Evolutionary conservation across 257 asterid genomes (phyloP), one percentile per base, ranked within the genome.

Genomic region (Capsicum baccatum): DNA sequence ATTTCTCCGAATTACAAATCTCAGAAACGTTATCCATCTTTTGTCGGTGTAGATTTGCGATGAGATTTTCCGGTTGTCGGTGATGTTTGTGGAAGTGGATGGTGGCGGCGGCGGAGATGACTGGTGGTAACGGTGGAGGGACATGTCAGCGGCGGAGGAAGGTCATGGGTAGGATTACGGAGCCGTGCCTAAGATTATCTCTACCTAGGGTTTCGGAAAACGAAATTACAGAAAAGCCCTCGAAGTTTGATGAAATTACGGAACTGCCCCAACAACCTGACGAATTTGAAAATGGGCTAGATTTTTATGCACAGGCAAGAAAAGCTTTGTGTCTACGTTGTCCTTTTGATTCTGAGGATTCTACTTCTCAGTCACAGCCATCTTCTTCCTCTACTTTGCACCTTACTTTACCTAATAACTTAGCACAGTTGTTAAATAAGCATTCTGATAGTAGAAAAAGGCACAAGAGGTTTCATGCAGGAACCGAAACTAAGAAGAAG

Each of bases 381-480:
- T 55, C 81, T 56, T 86, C 84, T 67, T 16, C 86, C 14, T 56
- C 88, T 83, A 73, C 92, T 47, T 84, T 71, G 68, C 89, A 87
- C 19, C 87, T 86, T 85, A 86, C 86, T 83, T 90, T 97, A 64
- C 98, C 98, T 1, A 89, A 89, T 86, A 92, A 91, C 35, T 90
- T 95, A 73, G 92, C 92, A 14, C 92, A 89, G 84, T 87, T 93
- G 86, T 81, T 97, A 83, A 76, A 82, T 37, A 89, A 92, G 92
- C 94, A 92, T 55, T 88, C 93, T 1, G 98, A 94, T 85, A 86
- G 94, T 69, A 81, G 98, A 70, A 96, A 93, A 82, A 87, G 94
- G 68, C 98, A 93, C 66, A 95, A 94, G 92, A 95, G 87, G 95
- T 86, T 91, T 84, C 95, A 93, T 86, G 85, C 89, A 5, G 91